Percentiles rank a stretch among this genome's conserved stretches.
Evolutionary conservation across 225 moss, liverwort and hornwort species (phyloP).

Genomic region (Antitrichia curtipendula): DNA sequence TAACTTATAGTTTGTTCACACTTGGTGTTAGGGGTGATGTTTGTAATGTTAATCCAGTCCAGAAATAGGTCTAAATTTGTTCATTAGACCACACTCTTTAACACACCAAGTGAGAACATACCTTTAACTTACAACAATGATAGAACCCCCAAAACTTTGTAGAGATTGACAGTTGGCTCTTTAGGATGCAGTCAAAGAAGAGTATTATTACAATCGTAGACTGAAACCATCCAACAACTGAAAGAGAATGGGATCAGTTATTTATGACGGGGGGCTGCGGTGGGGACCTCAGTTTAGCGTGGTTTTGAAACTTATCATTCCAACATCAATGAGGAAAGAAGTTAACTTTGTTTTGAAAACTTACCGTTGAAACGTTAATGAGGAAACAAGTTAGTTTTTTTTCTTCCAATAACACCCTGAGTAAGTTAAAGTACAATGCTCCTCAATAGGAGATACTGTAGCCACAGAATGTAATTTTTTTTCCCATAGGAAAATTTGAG

Average conservation of each 20-base stretch:
- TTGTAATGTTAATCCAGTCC: no score
- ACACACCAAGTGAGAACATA: no score
- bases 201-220: not conserved
- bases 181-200: not conserved
- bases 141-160: not conserved
- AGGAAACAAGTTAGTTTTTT: not conserved
- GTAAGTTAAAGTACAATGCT: no score
- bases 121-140: no score
- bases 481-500: no score
- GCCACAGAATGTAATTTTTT: no score
- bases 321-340: no score
- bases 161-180: not conserved
- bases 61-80: no score
- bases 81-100: no score
- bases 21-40: no score
- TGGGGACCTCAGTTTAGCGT: not conserved
- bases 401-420: no score
- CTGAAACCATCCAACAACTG: not conserved
- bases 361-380: not conserved
- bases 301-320: not conserved
- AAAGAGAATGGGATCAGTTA: not conserved
- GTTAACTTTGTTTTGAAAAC: not conserved
- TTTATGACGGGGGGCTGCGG: not conserved
- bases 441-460: no score
- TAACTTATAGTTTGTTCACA: not conserved